phyloP scores from a whole-genome alignment of 2,329 filamentous ascomycete genomes.

The Aspergillus piperis region DNA sequence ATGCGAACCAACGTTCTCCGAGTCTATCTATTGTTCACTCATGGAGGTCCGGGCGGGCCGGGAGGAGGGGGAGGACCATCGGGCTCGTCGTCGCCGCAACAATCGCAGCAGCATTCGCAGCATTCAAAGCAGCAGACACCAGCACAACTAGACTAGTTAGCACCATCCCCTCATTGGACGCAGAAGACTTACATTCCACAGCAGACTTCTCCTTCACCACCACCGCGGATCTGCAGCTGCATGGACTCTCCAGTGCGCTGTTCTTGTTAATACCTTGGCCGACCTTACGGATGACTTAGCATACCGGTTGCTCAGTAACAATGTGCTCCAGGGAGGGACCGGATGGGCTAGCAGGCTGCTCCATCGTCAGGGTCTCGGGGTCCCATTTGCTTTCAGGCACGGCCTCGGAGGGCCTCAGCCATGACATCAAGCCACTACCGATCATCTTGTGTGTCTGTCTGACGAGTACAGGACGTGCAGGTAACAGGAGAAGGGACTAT shows the following conservation, averaged over 20 bases:
- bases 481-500: background rate
- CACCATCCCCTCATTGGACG: background rate
- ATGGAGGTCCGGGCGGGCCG: background rate
- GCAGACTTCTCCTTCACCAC: conserved; percentile 24
- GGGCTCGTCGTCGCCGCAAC: background rate
- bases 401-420: background rate
- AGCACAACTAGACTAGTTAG: conserved; percentile 19
- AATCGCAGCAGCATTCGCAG: conserved; percentile 25
- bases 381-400: conserved; percentile 19
- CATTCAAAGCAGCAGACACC: conserved; percentile 27
- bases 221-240: conserved; percentile 28
- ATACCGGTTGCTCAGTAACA: conserved; percentile 24
- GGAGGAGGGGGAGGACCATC: background rate
- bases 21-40: background rate
- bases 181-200: conserved; percentile 26
- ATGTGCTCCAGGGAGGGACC: conserved; percentile 20
- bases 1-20: background rate
- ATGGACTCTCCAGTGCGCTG: conserved; percentile 12
- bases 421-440: conserved; percentile 1
- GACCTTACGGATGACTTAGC: background rate
- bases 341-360: conserved; percentile 26
- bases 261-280: background rate
- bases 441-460: background rate
- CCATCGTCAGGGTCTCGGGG: conserved; percentile 26
- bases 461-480: background rate